Percentiles rank a stretch among this genome's conserved stretches.
phyloP scores from a whole-genome alignment of 345 rosid genomes.

The Schrenkiella parvula region DNA sequence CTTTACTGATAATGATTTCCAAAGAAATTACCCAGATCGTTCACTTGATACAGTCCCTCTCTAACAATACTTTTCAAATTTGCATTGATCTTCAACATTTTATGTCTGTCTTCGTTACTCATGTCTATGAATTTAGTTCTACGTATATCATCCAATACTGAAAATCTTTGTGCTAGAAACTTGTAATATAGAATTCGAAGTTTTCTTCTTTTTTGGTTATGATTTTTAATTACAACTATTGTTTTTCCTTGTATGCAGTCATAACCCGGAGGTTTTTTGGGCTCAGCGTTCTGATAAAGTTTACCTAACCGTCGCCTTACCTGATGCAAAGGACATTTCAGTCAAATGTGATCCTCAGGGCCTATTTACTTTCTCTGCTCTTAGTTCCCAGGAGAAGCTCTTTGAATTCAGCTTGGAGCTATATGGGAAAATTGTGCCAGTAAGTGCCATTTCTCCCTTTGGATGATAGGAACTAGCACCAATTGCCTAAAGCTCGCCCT shows the following conservation, averaged over 20 bases:
- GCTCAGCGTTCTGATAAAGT: slow-evolving; percentile 91
- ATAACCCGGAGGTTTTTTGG: slow-evolving; percentile 94
- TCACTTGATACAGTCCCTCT: not conserved
- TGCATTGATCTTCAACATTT: not conserved
- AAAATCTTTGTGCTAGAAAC: not conserved
- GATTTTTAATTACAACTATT: not conserved
- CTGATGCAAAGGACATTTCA: slow-evolving; percentile 76
- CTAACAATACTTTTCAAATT: not conserved
- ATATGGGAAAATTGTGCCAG: slow-evolving; percentile 54
- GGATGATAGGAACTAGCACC: not conserved
- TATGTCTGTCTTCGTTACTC: not conserved
- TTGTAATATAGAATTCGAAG: not conserved
- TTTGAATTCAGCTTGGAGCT: slow-evolving; percentile 68
- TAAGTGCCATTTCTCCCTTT: slow-evolving; percentile 11
- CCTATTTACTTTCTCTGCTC: slow-evolving; percentile 70
- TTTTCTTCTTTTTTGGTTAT: not conserved
- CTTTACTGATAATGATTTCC: not conserved
- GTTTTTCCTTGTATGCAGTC: slow-evolving; percentile 39
- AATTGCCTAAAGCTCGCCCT: not conserved
- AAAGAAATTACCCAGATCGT: not conserved
- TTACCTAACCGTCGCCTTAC: slow-evolving; percentile 71
- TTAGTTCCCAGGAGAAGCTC: slow-evolving; percentile 62
- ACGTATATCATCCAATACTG: not conserved
- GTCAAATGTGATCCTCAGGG: slow-evolving; percentile 78
- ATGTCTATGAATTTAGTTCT: not conserved